Evolutionary conservation across 306 rosid species (phyloP), one percentile per base, ranked within the genome.

Genomic region (Trifolium fragiferum): DNA sequence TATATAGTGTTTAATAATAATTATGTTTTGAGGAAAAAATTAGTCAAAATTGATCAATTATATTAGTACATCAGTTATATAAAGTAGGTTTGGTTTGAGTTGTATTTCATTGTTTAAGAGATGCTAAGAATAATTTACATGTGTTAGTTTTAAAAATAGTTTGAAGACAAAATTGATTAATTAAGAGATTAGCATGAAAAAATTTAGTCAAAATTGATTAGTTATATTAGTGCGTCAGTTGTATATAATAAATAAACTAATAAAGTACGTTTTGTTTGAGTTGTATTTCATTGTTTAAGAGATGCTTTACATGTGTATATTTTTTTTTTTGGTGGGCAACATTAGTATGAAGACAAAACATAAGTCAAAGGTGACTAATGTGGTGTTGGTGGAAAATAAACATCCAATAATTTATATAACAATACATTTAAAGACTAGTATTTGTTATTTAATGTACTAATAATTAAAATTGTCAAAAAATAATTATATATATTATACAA

Each of bases 71-170:
- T 66, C 19, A 16, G 53, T 43, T 66, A 47, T 46, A 21, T 43
- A 11, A 20, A 65, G 21, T 19, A 40, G 51, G 51, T 15, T 19
- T 19, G 6, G 55, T 43, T 23, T 44, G 54, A 64, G 50, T 38
- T n/a, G 50, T 64, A 64, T 64, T 60, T 37, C 27, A 35, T 16
- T 63, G 40, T 64, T 62, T 33, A 21, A 58, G 61, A 20, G 61
- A 20, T 54, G 21, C 30, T 54, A 20, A 54, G 19, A 59, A 12
- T 59, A 63, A 7, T 63, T 9, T 15, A 32, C 21, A 62, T 33
- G 46, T 62, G 18, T 62, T 30, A 46, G 33, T 63, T 63, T 64
- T 33, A 64, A 38, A 1, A 64, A 19, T 38, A 64, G 10, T 20
- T 2, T 38, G 10, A 13, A 35, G 49, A 16, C 30, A 63, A 18